Base-by-base conservation (phyloP, 257 asterid genomes). In the Cordia subcordata region DNA sequence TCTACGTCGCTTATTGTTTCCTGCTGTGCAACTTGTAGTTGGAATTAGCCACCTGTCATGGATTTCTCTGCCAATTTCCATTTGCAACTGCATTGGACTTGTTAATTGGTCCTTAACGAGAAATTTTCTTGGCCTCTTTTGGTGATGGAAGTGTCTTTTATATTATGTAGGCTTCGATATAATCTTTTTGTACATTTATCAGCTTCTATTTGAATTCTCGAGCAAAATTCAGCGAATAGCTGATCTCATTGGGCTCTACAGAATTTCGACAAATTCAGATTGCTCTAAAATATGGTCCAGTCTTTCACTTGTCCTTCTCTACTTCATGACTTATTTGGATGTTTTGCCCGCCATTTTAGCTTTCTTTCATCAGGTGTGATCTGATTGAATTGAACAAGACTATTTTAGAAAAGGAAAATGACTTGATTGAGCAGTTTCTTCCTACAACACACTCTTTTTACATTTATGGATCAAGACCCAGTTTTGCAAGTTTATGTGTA, bases 31-130 rank as follows among this genome's bases (percentile, higher is more conserved):
- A 50, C 49, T 65, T 61, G 51, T 56, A n/a, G 57, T 46, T 44
- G 70, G 70, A 46, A 65, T 65, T 56, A 65, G 70, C 70, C 49
- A 17, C 51, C 62, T 57, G 17, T 65, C 70, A 20, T 65, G 70
- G 70, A 37, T 65, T 56, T 56, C 63, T 56, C 39, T 56, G 17
- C 70, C 70, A 65, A 56, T 55, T 65, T 65, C 56, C 42, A 53
- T 65, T 56, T 65, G 63, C 56, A 65, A 54, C 51, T 65, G 70
- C 49, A 35, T 56, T 65, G 70, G 70, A 22, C 57, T 65, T 35
- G 70, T 49, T 27, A 38, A 47, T 42, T 65, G 63, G 70, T 65
- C 70, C 37, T 47, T 65, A 22, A 65, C 53, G 37, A 65, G 63
- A 22, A 56, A 65, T 33, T 65, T 55, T 65, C 57, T 65, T 17